phyloP scores from a whole-genome alignment of 805 yeast species.

The Pichia phayaonensis region DNA sequence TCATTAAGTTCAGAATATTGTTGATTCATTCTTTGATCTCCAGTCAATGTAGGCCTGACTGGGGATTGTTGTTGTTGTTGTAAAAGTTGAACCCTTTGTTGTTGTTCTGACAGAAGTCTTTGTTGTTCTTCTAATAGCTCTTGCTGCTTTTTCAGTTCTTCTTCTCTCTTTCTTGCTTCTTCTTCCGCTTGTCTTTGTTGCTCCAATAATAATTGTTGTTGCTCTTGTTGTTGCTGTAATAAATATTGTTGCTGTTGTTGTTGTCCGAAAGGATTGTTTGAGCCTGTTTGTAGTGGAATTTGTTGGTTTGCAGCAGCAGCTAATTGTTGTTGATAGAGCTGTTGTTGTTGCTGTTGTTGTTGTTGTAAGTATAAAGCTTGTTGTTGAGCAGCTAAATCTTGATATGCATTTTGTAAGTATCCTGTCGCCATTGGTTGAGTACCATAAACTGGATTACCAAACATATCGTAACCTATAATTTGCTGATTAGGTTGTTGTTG shows the following conservation, averaged over 20 bases:
- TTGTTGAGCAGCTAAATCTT: constrained; percentile 21
- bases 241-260: constrained; percentile 5
- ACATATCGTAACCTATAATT: constrained; percentile 44
- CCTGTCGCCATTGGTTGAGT: constrained; percentile 49
- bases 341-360: constrained; percentile 19
- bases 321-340: constrained; percentile 17
- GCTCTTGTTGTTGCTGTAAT: constrained; percentile 5
- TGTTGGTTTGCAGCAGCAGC: constrained; percentile 25
- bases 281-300: constrained; percentile 32
- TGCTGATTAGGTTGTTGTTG: constrained; percentile 11
- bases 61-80: constrained; percentile 27
- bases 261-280: constrained; percentile 32
- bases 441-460: constrained; percentile 57
- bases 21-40: constrained; percentile 47
- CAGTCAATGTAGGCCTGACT: constrained; percentile 41
- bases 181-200: constrained; percentile 25
- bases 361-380: constrained; percentile 16
- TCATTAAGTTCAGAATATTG: constrained; percentile 67
- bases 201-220: background rate
- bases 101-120: constrained; percentile 6
- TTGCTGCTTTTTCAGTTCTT: constrained; percentile 22
- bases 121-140: constrained; percentile 8
- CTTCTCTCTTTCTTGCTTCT: constrained; percentile 45
- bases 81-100: constrained; percentile 11
- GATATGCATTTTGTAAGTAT: constrained; percentile 39